A percentile compares a stretch with the other conserved stretches of the same genome.
phyloP scores from a whole-genome alignment of 1,284 basidiomycete genomes.

The Meira miltonrushii region DNA sequence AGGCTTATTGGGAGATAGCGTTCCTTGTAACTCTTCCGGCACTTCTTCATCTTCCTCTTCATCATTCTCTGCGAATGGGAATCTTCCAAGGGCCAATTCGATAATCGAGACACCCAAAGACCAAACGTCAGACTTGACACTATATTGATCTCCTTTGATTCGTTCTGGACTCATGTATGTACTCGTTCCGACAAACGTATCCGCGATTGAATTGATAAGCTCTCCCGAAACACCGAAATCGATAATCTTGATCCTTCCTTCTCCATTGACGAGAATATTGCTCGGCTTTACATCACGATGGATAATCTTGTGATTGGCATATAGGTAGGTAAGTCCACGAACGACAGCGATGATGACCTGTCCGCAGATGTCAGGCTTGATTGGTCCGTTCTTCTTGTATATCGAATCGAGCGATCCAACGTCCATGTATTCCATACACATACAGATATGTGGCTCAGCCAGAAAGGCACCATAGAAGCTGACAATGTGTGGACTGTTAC shows the following conservation, averaged over 20 bases:
- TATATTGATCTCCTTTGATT: constrained; percentile 95
- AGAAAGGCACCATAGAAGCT: constrained; percentile 95
- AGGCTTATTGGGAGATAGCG: constrained; percentile 38
- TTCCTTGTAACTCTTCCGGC: constrained; percentile 33
- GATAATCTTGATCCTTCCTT: constrained; percentile 93
- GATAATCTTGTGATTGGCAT: constrained; percentile 98
- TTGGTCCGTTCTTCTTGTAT: constrained; percentile 85
- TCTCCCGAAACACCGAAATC: constrained; percentile 99
- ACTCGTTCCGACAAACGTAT: constrained; percentile 96
- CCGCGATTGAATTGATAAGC: constrained; percentile 95
- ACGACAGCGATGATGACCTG: constrained; percentile 88
- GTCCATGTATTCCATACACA: constrained; percentile 98
- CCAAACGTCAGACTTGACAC: constrained; percentile 97
- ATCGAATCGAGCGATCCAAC: constrained; percentile 73
- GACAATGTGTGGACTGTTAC: constrained; percentile 85
- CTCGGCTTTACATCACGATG: constrained; percentile 99
- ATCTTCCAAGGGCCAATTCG: constrained; percentile 85
- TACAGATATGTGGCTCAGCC: constrained; percentile 93
- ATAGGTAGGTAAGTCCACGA: constrained; percentile 91
- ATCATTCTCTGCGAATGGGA: constrained; percentile 63
- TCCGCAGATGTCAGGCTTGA: constrained; percentile 81
- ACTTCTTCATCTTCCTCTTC: constrained; percentile 22
- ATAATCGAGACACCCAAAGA: constrained; percentile 90
- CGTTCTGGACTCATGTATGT: constrained; percentile 99
- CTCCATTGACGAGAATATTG: constrained; percentile 89